Percentiles rank a stretch among this genome's conserved stretches.
phyloP scores from a whole-genome alignment of 306 rosid genomes.

The Elaeagnus macrophylla region DNA sequence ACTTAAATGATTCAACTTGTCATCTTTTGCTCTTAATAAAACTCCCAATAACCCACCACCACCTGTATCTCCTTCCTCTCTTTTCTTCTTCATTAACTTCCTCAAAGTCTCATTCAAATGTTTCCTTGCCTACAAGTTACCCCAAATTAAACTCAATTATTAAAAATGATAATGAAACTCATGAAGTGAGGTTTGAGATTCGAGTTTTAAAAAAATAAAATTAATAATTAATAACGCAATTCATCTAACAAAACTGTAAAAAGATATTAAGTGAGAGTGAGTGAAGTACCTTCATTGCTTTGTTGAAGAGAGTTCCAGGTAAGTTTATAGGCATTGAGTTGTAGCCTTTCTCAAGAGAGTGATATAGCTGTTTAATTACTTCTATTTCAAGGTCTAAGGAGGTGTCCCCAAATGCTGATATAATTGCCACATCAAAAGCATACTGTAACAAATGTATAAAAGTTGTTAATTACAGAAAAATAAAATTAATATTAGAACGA shows the following conservation, averaged over 20 bases:
- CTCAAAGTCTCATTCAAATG: slow-evolving; percentile 44
- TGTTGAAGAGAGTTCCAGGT: slow-evolving; percentile 63
- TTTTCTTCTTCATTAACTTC: slow-evolving; percentile 50
- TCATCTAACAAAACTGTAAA: too few species aligned
- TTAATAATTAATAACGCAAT: too few species aligned
- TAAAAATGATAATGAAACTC: too few species aligned
- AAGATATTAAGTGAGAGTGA: not conserved
- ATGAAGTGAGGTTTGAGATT: too few species aligned
- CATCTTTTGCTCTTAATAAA: slow-evolving; percentile 30
- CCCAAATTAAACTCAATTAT: too few species aligned
- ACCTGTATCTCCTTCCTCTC: slow-evolving; percentile 18
- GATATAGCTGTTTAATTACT: slow-evolving; percentile 52
- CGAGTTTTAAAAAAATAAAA: too few species aligned
- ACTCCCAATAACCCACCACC: slow-evolving; percentile 55
- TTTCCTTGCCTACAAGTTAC: slow-evolving; percentile 75
- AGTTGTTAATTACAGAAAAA: too few species aligned
- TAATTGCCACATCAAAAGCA: slow-evolving; percentile 84
- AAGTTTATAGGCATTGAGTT: slow-evolving; percentile 72
- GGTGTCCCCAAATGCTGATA: slow-evolving; percentile 59
- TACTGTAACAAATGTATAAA: slow-evolving; percentile 33
- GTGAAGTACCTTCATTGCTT: slow-evolving; percentile 57
- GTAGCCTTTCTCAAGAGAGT: slow-evolving; percentile 72
- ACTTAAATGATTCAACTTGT: slow-evolving; percentile 20
- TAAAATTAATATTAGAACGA: too few species aligned
- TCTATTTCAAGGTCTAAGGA: slow-evolving; percentile 44